phyloP scores from a whole-genome alignment of 441 rosid species.

The Raphanus hybrid region DNA sequence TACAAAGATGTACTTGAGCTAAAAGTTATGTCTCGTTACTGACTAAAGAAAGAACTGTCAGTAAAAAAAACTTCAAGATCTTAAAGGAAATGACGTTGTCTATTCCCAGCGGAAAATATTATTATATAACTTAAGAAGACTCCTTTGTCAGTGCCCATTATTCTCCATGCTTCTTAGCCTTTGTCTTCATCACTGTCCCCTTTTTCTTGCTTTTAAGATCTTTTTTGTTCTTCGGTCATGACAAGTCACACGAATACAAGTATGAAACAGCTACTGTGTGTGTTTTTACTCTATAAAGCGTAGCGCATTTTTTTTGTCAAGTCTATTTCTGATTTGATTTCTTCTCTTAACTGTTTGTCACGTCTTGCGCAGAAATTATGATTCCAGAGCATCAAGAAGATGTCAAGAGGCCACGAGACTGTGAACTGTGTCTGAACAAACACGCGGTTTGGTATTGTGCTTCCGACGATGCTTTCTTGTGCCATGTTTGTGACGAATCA shows the following conservation, averaged over 20 bases:
- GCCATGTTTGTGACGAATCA: constrained; percentile 72
- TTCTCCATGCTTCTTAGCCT: constrained; percentile 28
- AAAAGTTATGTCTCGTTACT: constrained; percentile 6
- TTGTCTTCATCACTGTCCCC: constrained; percentile 42
- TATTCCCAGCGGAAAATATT: not conserved
- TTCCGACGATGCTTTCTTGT: constrained; percentile 81
- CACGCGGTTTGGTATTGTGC: constrained; percentile 77
- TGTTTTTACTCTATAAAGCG: not conserved
- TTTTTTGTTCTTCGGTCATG: constrained; percentile 20
- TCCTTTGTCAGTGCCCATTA: constrained; percentile 41
- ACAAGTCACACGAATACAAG: constrained; percentile 30
- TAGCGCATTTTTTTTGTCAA: not conserved
- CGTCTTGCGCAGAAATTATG: constrained; percentile 24
- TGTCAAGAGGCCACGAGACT: constrained; percentile 60
- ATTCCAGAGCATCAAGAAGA: constrained; percentile 42
- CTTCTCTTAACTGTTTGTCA: constrained; percentile 11
- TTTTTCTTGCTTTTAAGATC: constrained; percentile 34
- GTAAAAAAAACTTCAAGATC: constrained; percentile 20
- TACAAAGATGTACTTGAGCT: not conserved
- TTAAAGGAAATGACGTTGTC: constrained; percentile 15
- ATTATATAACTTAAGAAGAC: constrained; percentile 33
- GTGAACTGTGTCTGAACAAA: constrained; percentile 63
- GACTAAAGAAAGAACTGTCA: constrained; percentile 19
- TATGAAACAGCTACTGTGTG: constrained; percentile 21
- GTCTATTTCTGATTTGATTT: constrained; percentile 9